phyloP scores from a whole-genome alignment of 805 yeast genomes.

The Tetrapisispora nanseiensis region DNA sequence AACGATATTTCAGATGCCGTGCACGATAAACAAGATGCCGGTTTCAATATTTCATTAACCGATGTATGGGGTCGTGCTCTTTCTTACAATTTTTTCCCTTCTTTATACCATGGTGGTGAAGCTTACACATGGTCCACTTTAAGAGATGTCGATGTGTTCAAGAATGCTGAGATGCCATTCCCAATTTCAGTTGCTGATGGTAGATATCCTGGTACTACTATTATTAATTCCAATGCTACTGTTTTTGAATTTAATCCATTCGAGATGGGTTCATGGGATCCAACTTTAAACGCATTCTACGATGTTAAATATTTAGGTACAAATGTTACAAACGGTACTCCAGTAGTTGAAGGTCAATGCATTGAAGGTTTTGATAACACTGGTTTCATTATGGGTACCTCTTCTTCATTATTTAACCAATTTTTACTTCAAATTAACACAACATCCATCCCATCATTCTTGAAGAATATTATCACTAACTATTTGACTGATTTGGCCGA shows the following conservation, averaged over 20 bases:
- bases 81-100: slow-evolving; percentile 63
- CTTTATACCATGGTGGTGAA: slow-evolving; percentile 50
- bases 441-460: slow-evolving; percentile 38
- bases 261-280: slow-evolving; percentile 86
- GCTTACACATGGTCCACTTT: slow-evolving; percentile 53
- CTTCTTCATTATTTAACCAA: slow-evolving; percentile 72
- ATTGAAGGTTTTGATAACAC: slow-evolving; percentile 69
- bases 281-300: slow-evolving; percentile 54
- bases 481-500: slow-evolving; percentile 38
- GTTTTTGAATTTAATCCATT: slow-evolving; percentile 55
- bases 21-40: slow-evolving; percentile 48
- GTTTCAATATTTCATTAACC: slow-evolving; percentile 55
- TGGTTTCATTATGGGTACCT: slow-evolving; percentile 75
- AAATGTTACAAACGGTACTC: slow-evolving; percentile 49
- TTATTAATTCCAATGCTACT: slow-evolving; percentile 61
- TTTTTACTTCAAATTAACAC: slow-evolving; percentile 49
- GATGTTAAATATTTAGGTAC: slow-evolving; percentile 67
- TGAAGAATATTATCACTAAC: slow-evolving; percentile 37
- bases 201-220: slow-evolving; percentile 47
- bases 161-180: slow-evolving; percentile 58
- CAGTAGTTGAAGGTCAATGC: slow-evolving; percentile 43
- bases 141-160: slow-evolving; percentile 51
- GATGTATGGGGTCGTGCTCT: slow-evolving; percentile 77
- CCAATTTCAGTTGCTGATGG: slow-evolving; percentile 63
- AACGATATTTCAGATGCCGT: slow-evolving; percentile 45